phyloP scores from a whole-genome alignment of 371 early-diverging fungal species.

The Mucor indicus region DNA sequence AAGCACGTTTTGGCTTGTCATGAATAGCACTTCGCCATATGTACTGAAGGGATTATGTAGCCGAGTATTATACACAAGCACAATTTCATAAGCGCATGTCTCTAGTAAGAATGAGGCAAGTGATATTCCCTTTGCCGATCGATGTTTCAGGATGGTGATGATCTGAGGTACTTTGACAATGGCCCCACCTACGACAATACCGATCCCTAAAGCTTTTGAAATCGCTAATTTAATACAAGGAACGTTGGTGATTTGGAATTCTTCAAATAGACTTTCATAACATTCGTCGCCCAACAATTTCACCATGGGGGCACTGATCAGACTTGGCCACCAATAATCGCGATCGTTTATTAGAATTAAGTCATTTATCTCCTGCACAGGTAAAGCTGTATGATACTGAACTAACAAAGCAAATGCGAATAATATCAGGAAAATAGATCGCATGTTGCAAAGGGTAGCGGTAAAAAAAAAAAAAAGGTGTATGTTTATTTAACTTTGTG shows the following conservation, averaged over 20 bases:
- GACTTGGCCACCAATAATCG: too few relatives aligned
- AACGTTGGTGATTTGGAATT: slow-evolving; percentile 61
- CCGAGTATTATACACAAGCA: slow-evolving; percentile 83
- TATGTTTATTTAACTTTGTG: too few relatives aligned
- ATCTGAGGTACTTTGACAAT: slow-evolving; percentile 97
- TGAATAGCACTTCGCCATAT: slow-evolving; percentile 81
- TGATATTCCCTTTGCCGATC: slow-evolving; percentile 80
- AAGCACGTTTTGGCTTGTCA: slow-evolving; percentile 74
- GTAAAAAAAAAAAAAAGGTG: too few relatives aligned
- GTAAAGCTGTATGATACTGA: too few relatives aligned
- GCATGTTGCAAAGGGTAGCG: too few relatives aligned
- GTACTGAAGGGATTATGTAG: slow-evolving; percentile 86
- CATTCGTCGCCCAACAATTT: slow-evolving; percentile 70
- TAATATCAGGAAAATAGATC: too few relatives aligned
- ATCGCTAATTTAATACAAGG: slow-evolving; percentile 79
- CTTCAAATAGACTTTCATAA: slow-evolving; percentile 64
- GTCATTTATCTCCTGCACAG: too few relatives aligned
- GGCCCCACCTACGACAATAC: slow-evolving; percentile 86
- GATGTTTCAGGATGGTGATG: slow-evolving; percentile 74
- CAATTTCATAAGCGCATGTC: slow-evolving; percentile 73
- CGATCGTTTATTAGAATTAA: too few relatives aligned
- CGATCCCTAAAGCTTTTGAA: slow-evolving; percentile 88
- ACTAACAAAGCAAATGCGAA: too few relatives aligned
- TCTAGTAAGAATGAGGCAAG: slow-evolving; percentile 80
- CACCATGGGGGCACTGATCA: slow-evolving; percentile 48